Conservation (phyloP, 371 early-diverging fungal species). For the Mortierella sp. region DNA sequence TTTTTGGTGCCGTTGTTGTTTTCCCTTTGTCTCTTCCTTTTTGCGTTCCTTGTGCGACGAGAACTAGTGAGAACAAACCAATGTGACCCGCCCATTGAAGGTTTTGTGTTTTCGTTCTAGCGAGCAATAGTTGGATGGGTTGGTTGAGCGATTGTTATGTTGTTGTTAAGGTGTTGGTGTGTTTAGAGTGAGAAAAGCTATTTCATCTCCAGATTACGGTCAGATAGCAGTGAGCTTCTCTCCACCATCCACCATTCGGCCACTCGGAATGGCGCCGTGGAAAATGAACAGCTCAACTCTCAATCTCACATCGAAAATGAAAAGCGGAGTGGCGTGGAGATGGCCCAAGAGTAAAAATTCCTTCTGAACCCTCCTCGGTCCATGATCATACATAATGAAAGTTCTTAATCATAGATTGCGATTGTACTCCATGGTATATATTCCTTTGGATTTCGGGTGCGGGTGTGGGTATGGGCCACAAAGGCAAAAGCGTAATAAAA, state of each 20-base stretch:
- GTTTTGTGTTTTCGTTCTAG: not conserved
- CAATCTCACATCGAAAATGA: not conserved
- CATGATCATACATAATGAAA: not conserved
- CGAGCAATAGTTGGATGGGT: not conserved
- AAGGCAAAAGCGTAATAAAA: not conserved
- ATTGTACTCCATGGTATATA: not conserved
- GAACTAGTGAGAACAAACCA: not conserved
- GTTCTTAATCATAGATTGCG: not conserved
- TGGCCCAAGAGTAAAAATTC: not conserved
- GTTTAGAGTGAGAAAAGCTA: not conserved
- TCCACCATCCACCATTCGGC: not conserved
- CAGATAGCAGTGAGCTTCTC: not conserved
- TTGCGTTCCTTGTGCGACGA: not conserved
- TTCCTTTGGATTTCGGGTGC: not conserved
- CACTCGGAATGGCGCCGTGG: not conserved
- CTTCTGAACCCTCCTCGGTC: too few relatives aligned
- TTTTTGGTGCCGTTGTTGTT: not conserved
- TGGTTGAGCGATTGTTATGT: not conserved
- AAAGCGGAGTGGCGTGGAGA: not conserved
- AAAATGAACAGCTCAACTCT: not conserved
- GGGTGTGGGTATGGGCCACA: not conserved
- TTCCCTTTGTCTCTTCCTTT: not conserved
- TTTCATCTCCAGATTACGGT: not conserved
- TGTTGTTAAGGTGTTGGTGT: not conserved
- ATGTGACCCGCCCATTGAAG: not conserved